Conservation (phyloP, 106 monocot species). For the Dendrobium officinale region DNA sequence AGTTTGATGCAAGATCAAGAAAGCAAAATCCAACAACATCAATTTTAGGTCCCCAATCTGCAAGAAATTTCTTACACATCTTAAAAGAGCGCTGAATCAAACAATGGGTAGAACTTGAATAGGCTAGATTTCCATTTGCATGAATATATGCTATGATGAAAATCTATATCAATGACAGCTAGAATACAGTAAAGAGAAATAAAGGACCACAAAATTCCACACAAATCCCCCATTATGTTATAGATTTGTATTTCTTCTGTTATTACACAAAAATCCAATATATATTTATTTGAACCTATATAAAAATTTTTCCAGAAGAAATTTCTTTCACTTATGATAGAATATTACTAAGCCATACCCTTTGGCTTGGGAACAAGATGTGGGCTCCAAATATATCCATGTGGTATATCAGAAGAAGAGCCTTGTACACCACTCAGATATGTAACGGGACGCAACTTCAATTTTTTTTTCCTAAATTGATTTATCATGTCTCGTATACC, state of each 20-base stretch:
- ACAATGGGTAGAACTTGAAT: background rate
- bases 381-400: constrained; percentile 87
- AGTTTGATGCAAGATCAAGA: constrained; percentile 89
- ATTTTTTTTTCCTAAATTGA: constrained; percentile 64
- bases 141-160: background rate
- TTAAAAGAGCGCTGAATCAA: background rate
- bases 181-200: background rate
- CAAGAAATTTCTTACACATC: constrained; percentile 7
- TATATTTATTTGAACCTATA: background rate
- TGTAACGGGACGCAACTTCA: constrained; percentile 69
- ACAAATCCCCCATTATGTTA: background rate
- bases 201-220: background rate
- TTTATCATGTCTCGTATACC: constrained; percentile 82
- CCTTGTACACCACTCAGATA: constrained; percentile 60
- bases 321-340: background rate
- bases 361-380: constrained; percentile 81
- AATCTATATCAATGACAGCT: too few species aligned
- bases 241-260: background rate
- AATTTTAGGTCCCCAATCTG: constrained; percentile 91
- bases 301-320: background rate
- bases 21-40: constrained; percentile 97
- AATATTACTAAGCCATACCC: constrained; percentile 23
- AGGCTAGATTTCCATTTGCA: background rate
- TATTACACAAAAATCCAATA: background rate
- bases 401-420: constrained; percentile 42